Base-by-base conservation (phyloP, 306 rosid species). In the Quercus variabilis region DNA sequence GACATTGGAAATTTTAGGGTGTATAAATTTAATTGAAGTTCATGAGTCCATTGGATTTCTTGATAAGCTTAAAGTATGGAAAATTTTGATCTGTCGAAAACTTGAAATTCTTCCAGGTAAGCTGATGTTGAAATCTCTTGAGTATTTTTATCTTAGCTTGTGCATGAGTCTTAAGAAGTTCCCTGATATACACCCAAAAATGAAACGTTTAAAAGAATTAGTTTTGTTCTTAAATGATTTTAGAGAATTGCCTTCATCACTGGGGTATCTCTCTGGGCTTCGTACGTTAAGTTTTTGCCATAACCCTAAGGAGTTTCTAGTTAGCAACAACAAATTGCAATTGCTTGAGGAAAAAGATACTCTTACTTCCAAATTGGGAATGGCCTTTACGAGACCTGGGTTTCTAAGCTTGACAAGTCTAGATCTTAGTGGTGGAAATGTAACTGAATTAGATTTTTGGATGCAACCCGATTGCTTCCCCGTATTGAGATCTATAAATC, bases 21-120 rank as follows among this genome's bases (percentile, higher is more conserved):
- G 83, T 56, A 63, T 9, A 10, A 73, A 52, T 51, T 79, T 79
- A 62, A 31, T 20, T 9, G 74, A 62, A 62, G 67, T 79, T 73
- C 55, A 72, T 72, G 64, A 72, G 20, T 79, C 77, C 72, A 9
- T 79, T 1, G 55, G 82, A 35, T 17, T 72, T 11, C 78, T 79
- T 62, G 73, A n/a, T 3, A 72, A 79, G 64, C 74, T 79, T 9
- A 35, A 35, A 35, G 2, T 6, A 6, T 35, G 43, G 43, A 35
- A 6, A 35, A 35, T 35, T 35, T 35, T 35, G 9, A 0, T 35
- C 0, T 35, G 43, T 35, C 43, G 0, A 6, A 35, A 35, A 35
- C 9, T 35, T 6, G 9, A 35, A 6, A 35, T 35, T 6, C 43
- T 35, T 35, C 43, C 43, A 6, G 6, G 43, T 6, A 35, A 35